These are phyloP conservation scores for Lizonia empirigonia DNA, from an alignment of 2,329 filamentous ascomycete genomes.

Conservation along the genomic window DNA sequence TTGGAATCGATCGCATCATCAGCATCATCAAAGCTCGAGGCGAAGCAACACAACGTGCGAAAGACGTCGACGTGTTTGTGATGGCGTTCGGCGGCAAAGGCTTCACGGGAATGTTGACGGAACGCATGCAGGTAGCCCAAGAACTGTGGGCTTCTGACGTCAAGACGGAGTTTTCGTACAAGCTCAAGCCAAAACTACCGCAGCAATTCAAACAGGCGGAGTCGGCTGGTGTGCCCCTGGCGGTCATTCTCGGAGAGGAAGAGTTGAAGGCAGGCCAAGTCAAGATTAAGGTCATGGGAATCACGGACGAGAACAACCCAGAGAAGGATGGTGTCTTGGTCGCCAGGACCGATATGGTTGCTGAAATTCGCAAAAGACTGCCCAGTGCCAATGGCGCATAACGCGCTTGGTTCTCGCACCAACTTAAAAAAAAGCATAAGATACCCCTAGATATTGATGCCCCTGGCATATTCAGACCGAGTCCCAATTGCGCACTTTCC, in stretches of 20 bases:
- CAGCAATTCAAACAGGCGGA: constrained; percentile 93
- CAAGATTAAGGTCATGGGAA: constrained; percentile 83
- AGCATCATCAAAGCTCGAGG: constrained; percentile 83
- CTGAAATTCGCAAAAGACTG: constrained; percentile 65
- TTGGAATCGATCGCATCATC: constrained; percentile 95
- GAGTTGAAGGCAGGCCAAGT: constrained; percentile 83
- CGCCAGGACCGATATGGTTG: constrained; percentile 65
- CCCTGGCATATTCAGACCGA: constrained; percentile 4
- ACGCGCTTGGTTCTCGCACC: background rate
- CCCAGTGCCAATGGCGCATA: constrained; percentile 28
- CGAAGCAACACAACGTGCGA: constrained; percentile 66
- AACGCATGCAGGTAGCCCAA: constrained; percentile 81
- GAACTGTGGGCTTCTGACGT: constrained; percentile 85
- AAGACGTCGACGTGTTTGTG: constrained; percentile 87
- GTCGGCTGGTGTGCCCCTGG: constrained; percentile 77
- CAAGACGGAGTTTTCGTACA: constrained; percentile 89
- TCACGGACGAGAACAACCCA: constrained; percentile 75
- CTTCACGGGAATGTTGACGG: constrained; percentile 77
- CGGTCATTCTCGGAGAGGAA: constrained; percentile 88
- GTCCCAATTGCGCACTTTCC: background rate
- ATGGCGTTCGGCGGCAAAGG: constrained; percentile 94
- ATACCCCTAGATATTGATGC: constrained; percentile 25
- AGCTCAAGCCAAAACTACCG: constrained; percentile 86
- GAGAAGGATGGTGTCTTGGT: constrained; percentile 89
- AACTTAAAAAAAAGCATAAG: constrained; percentile 15